Evolutionary conservation across 2,329 filamentous ascomycete genomes (phyloP).

Genomic region (Fonsecaea multimorphosa): DNA sequence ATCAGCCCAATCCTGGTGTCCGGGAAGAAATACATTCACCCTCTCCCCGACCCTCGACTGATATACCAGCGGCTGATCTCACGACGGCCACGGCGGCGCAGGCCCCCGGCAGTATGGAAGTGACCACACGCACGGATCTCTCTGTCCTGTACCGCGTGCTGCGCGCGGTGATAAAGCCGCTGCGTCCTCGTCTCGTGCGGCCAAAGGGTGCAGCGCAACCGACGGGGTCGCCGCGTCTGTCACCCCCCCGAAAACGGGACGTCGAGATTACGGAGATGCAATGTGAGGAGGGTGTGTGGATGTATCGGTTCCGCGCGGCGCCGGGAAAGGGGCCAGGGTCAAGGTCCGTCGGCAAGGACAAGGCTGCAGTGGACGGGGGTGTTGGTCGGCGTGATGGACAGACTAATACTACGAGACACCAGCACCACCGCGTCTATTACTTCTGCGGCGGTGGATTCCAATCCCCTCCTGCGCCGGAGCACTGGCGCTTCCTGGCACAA

Average conservation of each 20-base stretch:
- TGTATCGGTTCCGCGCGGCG: slow-evolving; percentile 52
- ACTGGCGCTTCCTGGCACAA: slow-evolving; percentile 60
- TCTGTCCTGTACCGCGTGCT: slow-evolving; percentile 32
- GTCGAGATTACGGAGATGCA: slow-evolving; percentile 50
- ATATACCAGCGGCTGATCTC: no score
- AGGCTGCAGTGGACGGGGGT: no score
- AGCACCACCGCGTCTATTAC: slow-evolving; percentile 55
- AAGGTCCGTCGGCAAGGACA: no score
- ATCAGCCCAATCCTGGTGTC: no score
- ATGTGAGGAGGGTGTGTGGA: slow-evolving; percentile 52
- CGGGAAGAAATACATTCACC: no score
- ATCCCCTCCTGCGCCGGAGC: slow-evolving; percentile 55
- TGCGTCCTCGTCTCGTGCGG: slow-evolving; percentile 35
- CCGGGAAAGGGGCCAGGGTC: neutral
- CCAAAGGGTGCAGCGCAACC: slow-evolving; percentile 20
- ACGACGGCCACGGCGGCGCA: no score
- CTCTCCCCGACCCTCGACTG: neutral
- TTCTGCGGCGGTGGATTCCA: slow-evolving; percentile 65
- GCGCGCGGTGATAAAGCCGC: slow-evolving; percentile 29
- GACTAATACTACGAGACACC: no score
- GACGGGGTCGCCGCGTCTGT: slow-evolving; percentile 49
- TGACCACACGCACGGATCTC: slow-evolving; percentile 28
- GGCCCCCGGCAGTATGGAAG: slow-evolving; percentile 8
- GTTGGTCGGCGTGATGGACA: neutral
- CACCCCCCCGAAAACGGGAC: slow-evolving; percentile 43